Evolutionary conservation across 2,329 filamentous ascomycete genomes (phyloP), one percentile per base, ranked within the genome.

Genomic region (Cercospora sojina): DNA sequence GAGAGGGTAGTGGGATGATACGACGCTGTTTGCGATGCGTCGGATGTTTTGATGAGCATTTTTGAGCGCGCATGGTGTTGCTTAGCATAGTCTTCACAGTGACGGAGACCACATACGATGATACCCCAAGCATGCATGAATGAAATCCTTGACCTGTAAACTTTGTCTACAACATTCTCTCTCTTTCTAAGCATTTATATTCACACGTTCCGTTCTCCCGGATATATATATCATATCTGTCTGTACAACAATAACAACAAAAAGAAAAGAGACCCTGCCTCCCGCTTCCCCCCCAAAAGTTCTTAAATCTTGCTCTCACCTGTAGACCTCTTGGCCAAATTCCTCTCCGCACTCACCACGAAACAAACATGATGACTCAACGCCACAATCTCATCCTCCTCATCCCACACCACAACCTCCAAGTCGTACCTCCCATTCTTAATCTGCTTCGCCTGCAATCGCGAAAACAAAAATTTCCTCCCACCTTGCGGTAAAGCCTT

Each of bases 341-440:
- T 93, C 71, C 89, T 85, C 72, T 84, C 84, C n/a, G 85, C 83
- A 66, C 83, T 82, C 55, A 92, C 73, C 31, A 90, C 85, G 74
- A 92, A 80, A 20, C 83, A 85, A 67, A 92, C 85, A 77, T 93
- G 90, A 71, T 88, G 84, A 74, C 87, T 89, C 68, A 91, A 73
- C 1, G 88, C 89, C 29, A 93, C 84, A 43, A 92, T 72, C 55
- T 91, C 87, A 0, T 87, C 88, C 1, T 78, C 74, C 38, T 83
- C 83, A 78, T 93, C 89, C 75, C 88, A 77, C 2, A 93, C 80
- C 29, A 88, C 79, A 23, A 94, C 83, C 70, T 94, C 90, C 55
- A 93, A 74, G 80, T 96, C 92, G 75, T 91, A 88, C 66, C 90
- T 82, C 1, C 91, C 91, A 69, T 92, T 88, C 70, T 83, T 84